These are phyloP conservation scores for Penicillium parvum DNA, from an alignment of 495 filamentous ascomycete species.

Conservation along the genomic window DNA sequence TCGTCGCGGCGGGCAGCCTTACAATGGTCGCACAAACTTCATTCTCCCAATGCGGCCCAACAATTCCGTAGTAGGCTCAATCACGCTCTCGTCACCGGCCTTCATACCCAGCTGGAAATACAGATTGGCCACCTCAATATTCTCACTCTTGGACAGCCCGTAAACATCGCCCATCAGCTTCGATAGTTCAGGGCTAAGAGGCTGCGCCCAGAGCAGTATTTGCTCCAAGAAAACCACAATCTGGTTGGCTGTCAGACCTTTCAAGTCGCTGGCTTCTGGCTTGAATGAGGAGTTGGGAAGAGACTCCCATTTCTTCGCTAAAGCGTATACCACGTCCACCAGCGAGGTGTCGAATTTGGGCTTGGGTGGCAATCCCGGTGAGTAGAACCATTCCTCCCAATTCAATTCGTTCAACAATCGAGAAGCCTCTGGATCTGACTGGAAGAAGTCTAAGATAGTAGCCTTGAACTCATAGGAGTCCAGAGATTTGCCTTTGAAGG, in stretches of 20 bases:
- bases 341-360: constrained; percentile 85
- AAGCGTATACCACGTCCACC: constrained; percentile 76
- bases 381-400: constrained; percentile 86
- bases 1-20: constrained; percentile 19
- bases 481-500: constrained; percentile 72
- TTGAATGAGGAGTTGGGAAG: constrained; percentile 50
- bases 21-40: constrained; percentile 91
- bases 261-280: constrained; percentile 63
- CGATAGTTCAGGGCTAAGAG: constrained; percentile 58
- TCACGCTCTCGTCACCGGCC: constrained; percentile 61
- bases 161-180: constrained; percentile 70
- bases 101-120: constrained; percentile 75
- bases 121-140: constrained; percentile 77
- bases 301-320: constrained; percentile 74
- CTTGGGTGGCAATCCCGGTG: constrained; percentile 80
- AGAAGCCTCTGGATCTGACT: constrained; percentile 58
- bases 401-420: constrained; percentile 67
- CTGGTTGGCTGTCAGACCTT: constrained; percentile 75
- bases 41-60: constrained; percentile 83
- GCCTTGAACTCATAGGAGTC: constrained; percentile 91
- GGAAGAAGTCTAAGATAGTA: constrained; percentile 81
- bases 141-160: constrained; percentile 60
- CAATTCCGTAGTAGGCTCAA: constrained; percentile 65
- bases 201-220: constrained; percentile 58
- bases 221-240: constrained; percentile 83